phyloP scores from a whole-genome alignment of 805 yeast species.

The Nakazawaea molendinolei region DNA sequence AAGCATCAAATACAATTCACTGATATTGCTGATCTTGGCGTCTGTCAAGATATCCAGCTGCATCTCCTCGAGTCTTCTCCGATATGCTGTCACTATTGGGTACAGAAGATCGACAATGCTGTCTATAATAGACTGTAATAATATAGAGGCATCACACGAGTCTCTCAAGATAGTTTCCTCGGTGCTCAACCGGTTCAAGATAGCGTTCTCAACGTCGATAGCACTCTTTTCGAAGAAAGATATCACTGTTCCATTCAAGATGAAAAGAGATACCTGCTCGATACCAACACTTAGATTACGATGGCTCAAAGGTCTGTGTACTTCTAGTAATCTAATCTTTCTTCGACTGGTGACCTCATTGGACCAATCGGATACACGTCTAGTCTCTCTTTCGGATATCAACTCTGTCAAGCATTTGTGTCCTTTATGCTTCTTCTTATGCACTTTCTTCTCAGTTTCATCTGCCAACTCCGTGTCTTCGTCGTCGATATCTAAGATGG shows the following conservation, averaged over 20 bases:
- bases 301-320: constrained; percentile 36
- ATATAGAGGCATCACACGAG: constrained; percentile 43
- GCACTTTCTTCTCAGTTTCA: neutral
- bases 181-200: constrained; percentile 38
- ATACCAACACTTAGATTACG: constrained; percentile 40
- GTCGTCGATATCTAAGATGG: neutral
- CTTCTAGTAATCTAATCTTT: constrained; percentile 27
- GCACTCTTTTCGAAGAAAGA: constrained; percentile 55
- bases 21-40: constrained; percentile 45
- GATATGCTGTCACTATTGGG: constrained; percentile 49
- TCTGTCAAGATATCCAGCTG: constrained; percentile 43
- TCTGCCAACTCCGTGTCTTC: constrained; percentile 1
- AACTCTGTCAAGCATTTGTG: constrained; percentile 15
- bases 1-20: constrained; percentile 44
- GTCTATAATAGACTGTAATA: constrained; percentile 50
- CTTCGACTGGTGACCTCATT: constrained; percentile 12
- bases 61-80: constrained; percentile 37
- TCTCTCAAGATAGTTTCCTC: constrained; percentile 42
- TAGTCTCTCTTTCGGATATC: constrained; percentile 21
- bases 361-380: constrained; percentile 28
- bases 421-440: constrained; percentile 1
- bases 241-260: constrained; percentile 39
- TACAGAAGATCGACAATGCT: constrained; percentile 45
- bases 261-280: constrained; percentile 49
- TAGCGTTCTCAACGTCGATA: constrained; percentile 44